These are phyloP conservation scores for Aspergillus oerlinghausenensis DNA, from an alignment of 2,329 filamentous ascomycete species.

Conservation along the genomic window DNA sequence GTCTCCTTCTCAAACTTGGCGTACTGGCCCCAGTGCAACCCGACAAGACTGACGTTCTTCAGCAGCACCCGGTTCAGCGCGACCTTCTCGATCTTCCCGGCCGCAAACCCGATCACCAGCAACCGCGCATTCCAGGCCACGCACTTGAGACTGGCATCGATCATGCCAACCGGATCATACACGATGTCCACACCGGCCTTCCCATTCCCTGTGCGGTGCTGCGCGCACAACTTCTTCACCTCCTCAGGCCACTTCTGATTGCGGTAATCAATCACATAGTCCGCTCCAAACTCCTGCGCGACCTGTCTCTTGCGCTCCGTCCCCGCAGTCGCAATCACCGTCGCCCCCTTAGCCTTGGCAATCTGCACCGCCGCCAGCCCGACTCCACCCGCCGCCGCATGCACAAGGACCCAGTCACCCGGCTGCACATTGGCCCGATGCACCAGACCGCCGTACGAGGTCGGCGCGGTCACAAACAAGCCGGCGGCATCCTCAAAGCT, in stretches of 20 bases:
- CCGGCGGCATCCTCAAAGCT: slow-evolving; percentile 79
- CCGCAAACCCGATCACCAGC: slow-evolving; percentile 84
- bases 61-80: slow-evolving; percentile 86
- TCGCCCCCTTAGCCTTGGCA: slow-evolving; percentile 86
- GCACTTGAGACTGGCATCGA: slow-evolving; percentile 84
- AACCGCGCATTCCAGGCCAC: slow-evolving; percentile 89
- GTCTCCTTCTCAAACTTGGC: slow-evolving; percentile 65
- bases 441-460: slow-evolving; percentile 79
- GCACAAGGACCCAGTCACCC: slow-evolving; percentile 83
- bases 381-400: slow-evolving; percentile 88
- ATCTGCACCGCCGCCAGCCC: slow-evolving; percentile 89
- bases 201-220: slow-evolving; percentile 59
- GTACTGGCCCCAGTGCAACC: slow-evolving; percentile 90
- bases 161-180: slow-evolving; percentile 88
- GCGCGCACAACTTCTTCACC: slow-evolving; percentile 63
- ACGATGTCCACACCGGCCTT: slow-evolving; percentile 78
- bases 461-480: slow-evolving; percentile 86
- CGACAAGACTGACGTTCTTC: slow-evolving; percentile 89
- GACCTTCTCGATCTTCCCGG: slow-evolving; percentile 81
- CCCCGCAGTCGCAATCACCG: slow-evolving; percentile 87
- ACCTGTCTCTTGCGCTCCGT: slow-evolving; percentile 74
- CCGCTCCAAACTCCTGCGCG: slow-evolving; percentile 75
- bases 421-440: slow-evolving; percentile 69
- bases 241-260: slow-evolving; percentile 63
- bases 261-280: slow-evolving; percentile 75